Evolutionary conservation across 345 rosid species (phyloP).

Genomic region (Gossypium arboreum): DNA sequence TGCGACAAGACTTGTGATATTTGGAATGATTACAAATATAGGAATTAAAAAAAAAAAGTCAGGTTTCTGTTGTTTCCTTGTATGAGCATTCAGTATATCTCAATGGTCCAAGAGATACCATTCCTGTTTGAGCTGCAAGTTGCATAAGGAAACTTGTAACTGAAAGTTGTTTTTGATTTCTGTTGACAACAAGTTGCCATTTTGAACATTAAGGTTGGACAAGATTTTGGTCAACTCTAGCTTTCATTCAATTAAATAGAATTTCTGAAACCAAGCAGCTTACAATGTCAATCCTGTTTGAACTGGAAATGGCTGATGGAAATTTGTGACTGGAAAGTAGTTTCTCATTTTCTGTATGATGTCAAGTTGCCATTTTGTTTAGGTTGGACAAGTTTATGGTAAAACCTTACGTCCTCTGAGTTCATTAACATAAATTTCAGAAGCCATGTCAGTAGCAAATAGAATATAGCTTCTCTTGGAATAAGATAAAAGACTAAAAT

Average conservation of each 20-base stretch:
- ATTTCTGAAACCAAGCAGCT: background rate
- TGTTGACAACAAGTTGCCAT: background rate
- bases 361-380: constrained; percentile 3
- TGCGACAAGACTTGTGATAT: background rate
- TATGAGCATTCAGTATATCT: background rate
- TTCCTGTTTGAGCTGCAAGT: background rate
- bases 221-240: background rate
- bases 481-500: background rate
- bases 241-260: background rate
- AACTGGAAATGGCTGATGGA: background rate
- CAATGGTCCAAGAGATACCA: background rate
- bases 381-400: background rate
- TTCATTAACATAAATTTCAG: background rate
- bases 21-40: background rate
- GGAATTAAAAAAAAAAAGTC: background rate
- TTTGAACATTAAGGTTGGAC: background rate
- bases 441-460: background rate
- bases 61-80: background rate
- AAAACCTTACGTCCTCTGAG: background rate
- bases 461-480: background rate
- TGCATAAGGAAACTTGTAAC: background rate
- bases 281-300: background rate
- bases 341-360: background rate
- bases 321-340: background rate
- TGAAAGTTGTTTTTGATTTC: background rate